phyloP scores from a whole-genome alignment of 495 filamentous ascomycete species.

The Margaritispora aquatica region DNA sequence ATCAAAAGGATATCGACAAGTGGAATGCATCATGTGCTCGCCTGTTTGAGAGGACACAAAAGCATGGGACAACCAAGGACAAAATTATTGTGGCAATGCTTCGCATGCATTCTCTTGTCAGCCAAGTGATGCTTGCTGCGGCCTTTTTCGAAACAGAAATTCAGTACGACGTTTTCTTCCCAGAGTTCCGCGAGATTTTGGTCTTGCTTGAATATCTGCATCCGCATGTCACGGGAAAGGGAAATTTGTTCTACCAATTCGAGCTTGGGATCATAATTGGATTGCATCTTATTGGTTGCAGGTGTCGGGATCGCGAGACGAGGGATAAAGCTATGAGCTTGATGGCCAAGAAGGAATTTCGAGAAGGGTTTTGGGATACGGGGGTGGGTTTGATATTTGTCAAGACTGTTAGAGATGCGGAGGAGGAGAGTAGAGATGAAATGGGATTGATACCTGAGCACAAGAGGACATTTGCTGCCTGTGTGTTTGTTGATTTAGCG shows the following conservation, averaged over 20 bases:
- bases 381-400: not conserved
- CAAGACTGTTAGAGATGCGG: not conserved
- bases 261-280: constrained; percentile 30
- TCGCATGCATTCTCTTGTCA: constrained; percentile 1
- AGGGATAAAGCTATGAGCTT: not conserved
- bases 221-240: not conserved
- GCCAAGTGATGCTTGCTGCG: constrained; percentile 1
- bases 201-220: not conserved
- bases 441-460: constrained; percentile 6
- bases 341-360: not conserved
- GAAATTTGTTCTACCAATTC: constrained; percentile 19
- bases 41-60: not conserved
- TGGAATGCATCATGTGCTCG: constrained; percentile 2
- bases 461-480: not conserved
- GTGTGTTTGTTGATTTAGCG: not conserved
- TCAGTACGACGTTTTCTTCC: constrained; percentile 8
- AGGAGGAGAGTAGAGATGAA: constrained; percentile 9
- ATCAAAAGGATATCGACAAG: constrained; percentile 1
- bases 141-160: constrained; percentile 1
- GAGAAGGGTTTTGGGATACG: constrained; percentile 41
- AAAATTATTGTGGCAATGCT: not conserved
- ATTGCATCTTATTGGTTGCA: constrained; percentile 18
- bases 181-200: constrained; percentile 10
- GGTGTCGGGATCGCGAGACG: constrained; percentile 1
- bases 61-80: not conserved